A percentile compares a stretch with the other conserved stretches of the same genome.
Conservation (phyloP, 208 protist genomes). For the Wallacemonas sp. region DNA sequence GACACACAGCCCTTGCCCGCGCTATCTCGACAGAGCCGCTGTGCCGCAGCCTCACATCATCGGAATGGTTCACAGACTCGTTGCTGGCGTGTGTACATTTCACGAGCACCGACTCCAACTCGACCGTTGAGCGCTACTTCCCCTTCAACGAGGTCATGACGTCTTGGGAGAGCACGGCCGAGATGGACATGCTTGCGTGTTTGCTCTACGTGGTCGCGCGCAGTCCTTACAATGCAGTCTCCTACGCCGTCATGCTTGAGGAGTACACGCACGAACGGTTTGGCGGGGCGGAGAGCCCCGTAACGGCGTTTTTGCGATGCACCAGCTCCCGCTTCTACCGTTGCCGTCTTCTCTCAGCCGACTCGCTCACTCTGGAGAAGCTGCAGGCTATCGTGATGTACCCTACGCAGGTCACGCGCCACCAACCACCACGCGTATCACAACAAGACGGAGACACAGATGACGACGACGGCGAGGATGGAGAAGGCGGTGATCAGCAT, state of each 20-base stretch:
- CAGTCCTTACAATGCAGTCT: slow-evolving; percentile 24
- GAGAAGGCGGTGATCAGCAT: background rate
- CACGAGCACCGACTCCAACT: slow-evolving; percentile 22
- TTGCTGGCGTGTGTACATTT: slow-evolving; percentile 38
- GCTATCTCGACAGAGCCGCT: background rate
- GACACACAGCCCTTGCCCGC: background rate
- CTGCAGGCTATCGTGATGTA: background rate
- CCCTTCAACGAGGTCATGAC: slow-evolving; percentile 51
- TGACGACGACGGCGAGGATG: background rate
- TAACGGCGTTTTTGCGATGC: slow-evolving; percentile 47
- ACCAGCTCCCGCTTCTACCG: slow-evolving; percentile 42
- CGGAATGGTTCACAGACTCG: slow-evolving; percentile 28
- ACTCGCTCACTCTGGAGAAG: background rate
- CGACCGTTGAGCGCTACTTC: slow-evolving; percentile 38
- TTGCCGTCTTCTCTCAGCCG: slow-evolving; percentile 8
- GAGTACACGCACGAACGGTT: slow-evolving; percentile 68
- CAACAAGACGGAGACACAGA: slow-evolving; percentile 2
- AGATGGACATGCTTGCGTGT: slow-evolving; percentile 83
- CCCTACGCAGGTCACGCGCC: slow-evolving; percentile 17
- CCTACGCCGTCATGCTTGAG: slow-evolving; percentile 36
- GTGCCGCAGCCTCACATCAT: background rate
- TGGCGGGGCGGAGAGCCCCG: slow-evolving; percentile 30
- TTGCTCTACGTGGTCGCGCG: slow-evolving; percentile 58
- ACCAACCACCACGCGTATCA: slow-evolving; percentile 17
- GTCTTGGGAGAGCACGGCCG: slow-evolving; percentile 76